Base-by-base conservation (phyloP, 192 early-diverging fungal species). In the Coemansia sp. region DNA sequence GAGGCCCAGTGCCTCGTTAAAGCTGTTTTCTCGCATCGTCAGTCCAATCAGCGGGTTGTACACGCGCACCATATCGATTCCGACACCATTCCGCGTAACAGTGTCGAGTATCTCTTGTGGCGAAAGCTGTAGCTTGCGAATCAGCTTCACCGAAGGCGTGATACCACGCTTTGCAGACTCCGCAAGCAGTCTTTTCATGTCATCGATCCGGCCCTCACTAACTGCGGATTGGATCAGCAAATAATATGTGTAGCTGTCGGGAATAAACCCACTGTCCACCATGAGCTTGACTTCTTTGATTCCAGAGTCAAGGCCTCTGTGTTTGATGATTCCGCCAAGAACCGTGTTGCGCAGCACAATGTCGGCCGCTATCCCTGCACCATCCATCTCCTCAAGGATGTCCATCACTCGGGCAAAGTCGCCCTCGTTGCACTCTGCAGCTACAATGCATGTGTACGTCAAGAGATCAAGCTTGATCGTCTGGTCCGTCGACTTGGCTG, bases 11-110 rank as follows among this genome's bases (percentile, higher is more conserved):
- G 64, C 74, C 31, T 59, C 45, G 12, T 21, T 58, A 42, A 81
- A 81, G 25, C 63, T 40, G 59, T 81, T 81, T 63, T 55, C 28
- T 21, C 74, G 66, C 68, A 71, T 69, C 6, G 67, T 45, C 16
- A 67, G 49, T 26, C 64, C 52, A 31, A 81, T 72, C 2, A 81
- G 72, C 25, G 67, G 60, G 34, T 81, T 81, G 61, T 81, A 81
- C 25, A 74, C 52, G 4, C 79, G 73, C 10, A 67, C 52, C 34
- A 53, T 68, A 42, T 68, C 71, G 20, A 73, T 48, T 20, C 26
- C 26, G 21, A 48, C 61, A 21, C 66, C 46, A 4, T 59, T 51
- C 26, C 48, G 23, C 12, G 56, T 58, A 48, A 80, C 45, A 3
- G 68, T 63, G 7, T 66, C 66, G 28, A 80, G 62, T 1, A 69